Conservation (phyloP, 2,329 filamentous ascomycete species). For the Knoxdaviesia capensis region DNA sequence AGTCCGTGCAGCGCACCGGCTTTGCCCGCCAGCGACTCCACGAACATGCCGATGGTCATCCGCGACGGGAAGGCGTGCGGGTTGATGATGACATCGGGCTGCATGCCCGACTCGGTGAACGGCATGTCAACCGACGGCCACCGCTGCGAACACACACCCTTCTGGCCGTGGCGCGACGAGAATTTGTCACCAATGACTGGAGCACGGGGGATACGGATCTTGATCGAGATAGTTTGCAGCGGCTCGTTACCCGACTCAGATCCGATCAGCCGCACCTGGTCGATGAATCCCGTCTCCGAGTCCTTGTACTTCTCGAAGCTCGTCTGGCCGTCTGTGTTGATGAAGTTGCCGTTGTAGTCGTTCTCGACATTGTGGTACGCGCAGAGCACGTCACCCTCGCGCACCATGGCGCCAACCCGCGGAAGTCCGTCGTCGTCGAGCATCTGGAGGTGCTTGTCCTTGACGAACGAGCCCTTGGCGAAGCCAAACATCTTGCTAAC, state of each 20-base stretch:
- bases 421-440: slow-evolving; percentile 82
- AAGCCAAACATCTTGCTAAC: slow-evolving; percentile 80
- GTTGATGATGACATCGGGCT: slow-evolving; percentile 97
- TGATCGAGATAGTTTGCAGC: slow-evolving; percentile 75
- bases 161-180: slow-evolving; percentile 94
- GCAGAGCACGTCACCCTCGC: slow-evolving; percentile 66
- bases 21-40: slow-evolving; percentile 92
- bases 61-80: slow-evolving; percentile 97
- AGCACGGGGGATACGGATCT: slow-evolving; percentile 74
- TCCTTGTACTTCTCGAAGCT: slow-evolving; percentile 93
- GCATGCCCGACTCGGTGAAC: slow-evolving; percentile 89
- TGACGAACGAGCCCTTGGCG: slow-evolving; percentile 55
- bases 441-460: slow-evolving; percentile 46
- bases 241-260: slow-evolving; percentile 68
- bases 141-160: slow-evolving; percentile 90
- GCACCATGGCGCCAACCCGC: slow-evolving; percentile 55
- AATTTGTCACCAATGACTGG: slow-evolving; percentile 98
- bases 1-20: slow-evolving; percentile 82
- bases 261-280: slow-evolving; percentile 82
- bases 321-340: slow-evolving; percentile 72
- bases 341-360: slow-evolving; percentile 56
- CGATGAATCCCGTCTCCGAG: slow-evolving; percentile 66
- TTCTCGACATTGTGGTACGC: slow-evolving; percentile 77
- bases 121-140: slow-evolving; percentile 92
- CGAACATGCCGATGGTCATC: slow-evolving; percentile 99